Evolutionary conservation across 352 stramenopile genomes (phyloP).

Genomic region (Phytophthora agathidicida): DNA sequence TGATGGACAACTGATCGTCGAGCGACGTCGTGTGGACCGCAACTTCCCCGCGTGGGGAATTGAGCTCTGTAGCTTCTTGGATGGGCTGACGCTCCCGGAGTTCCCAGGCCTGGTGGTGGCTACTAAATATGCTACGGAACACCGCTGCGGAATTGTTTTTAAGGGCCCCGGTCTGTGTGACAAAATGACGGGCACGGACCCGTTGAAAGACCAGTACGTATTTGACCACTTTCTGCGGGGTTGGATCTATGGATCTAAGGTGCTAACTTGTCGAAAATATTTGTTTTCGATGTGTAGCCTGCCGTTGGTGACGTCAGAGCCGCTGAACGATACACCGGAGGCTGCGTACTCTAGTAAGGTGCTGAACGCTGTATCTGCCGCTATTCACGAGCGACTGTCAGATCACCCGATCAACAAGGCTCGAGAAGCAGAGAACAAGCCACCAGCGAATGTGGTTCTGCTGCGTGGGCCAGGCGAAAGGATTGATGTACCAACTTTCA

Average conservation of each 20-base stretch:
- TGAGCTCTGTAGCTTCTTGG: conserved; percentile 80
- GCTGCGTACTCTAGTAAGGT: conserved; percentile 81
- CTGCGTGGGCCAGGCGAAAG: conserved; percentile 83
- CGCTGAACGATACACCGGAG: conserved; percentile 66
- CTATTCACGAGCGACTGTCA: conserved; percentile 68
- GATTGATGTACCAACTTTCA: conserved; percentile 85
- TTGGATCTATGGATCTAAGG: background rate
- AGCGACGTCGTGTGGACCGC: conserved; percentile 78
- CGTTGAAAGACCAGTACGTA: conserved; percentile 87
- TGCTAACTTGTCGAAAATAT: conserved; percentile 1
- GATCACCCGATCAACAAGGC: conserved; percentile 80
- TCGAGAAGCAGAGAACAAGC: conserved; percentile 53
- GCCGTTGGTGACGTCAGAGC: conserved; percentile 61
- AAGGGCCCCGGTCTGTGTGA: conserved; percentile 80
- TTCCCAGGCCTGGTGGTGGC: conserved; percentile 73
- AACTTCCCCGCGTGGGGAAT: conserved; percentile 86
- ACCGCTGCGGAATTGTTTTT: conserved; percentile 89
- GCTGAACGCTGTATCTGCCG: conserved; percentile 77
- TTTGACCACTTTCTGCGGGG: background rate
- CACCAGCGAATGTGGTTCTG: conserved; percentile 86
- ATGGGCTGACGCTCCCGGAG: conserved; percentile 59
- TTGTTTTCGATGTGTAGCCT: conserved; percentile 47
- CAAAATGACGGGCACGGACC: conserved; percentile 87
- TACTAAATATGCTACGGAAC: conserved; percentile 89
- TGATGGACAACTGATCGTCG: conserved; percentile 66